Evolutionary conservation across 2,329 filamentous ascomycete genomes (phyloP).

Genomic region (Trichoderma polysporum): DNA sequence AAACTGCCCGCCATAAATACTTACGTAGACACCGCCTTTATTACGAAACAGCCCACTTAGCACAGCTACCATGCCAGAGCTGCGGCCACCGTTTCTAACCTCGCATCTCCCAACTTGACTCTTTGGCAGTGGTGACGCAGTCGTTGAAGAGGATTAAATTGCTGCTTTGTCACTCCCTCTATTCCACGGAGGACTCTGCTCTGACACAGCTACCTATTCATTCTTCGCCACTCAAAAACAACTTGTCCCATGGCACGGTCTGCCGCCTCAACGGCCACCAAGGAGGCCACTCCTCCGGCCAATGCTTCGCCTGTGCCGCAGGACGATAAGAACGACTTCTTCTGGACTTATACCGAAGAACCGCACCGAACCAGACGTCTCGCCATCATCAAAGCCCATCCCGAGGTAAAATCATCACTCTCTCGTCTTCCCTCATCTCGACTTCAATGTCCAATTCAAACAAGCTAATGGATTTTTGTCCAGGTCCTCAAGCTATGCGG

Average conservation of each 20-base stretch:
- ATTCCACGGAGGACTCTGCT: too few species aligned
- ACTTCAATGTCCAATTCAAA: neutral
- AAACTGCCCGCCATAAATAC: neutral
- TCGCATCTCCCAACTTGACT: neutral
- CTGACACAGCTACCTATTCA: neutral
- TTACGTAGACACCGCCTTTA: slow-evolving; percentile 18
- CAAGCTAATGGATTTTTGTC: neutral
- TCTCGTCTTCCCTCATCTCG: neutral
- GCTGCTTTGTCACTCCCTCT: too few species aligned
- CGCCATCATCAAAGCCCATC: slow-evolving; percentile 97
- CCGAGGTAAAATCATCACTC: slow-evolving; percentile 61
- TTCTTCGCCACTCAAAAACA: neutral
- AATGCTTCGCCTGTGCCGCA: slow-evolving; percentile 26
- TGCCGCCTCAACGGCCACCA: slow-evolving; percentile 34
- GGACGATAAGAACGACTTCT: slow-evolving; percentile 61
- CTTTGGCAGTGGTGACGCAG: neutral
- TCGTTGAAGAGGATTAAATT: neutral
- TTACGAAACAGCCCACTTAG: slow-evolving; percentile 8
- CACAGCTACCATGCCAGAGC: neutral
- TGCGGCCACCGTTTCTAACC: neutral
- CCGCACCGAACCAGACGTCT: slow-evolving; percentile 87
- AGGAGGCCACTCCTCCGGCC: slow-evolving; percentile 32
- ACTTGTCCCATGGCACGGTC: slow-evolving; percentile 14
- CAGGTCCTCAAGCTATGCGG: slow-evolving; percentile 97
- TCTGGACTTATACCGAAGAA: slow-evolving; percentile 99